Evolutionary conservation across 345 rosid species (phyloP).

Genomic region (Excoecaria cochinchinensis): DNA sequence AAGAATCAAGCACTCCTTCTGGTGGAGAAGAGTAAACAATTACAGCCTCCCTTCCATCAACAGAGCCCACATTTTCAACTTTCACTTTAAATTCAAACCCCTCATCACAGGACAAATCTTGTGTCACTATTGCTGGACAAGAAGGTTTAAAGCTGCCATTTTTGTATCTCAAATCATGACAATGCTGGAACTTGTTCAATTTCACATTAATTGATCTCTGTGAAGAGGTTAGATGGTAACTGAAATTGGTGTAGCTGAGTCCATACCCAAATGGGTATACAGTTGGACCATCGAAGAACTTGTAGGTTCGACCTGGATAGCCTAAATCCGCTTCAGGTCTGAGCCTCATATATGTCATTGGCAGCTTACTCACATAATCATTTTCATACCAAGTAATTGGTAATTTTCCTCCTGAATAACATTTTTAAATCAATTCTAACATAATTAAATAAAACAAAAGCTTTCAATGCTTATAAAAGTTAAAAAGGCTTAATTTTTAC

Average conservation of each 20-base stretch:
- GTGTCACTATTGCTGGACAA: constrained; percentile 20
- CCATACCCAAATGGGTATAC: constrained; percentile 58
- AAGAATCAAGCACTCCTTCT: constrained; percentile 1
- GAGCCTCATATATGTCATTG: no score
- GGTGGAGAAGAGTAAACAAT: constrained; percentile 23
- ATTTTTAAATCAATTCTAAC: no score
- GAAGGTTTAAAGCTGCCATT: not conserved
- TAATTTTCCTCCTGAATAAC: no score
- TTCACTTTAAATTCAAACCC: constrained; percentile 4
- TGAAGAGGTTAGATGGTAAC: not conserved
- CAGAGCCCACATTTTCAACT: constrained; percentile 3
- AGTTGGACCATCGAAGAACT: no score
- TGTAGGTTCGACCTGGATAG: no score
- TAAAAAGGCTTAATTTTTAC: no score
- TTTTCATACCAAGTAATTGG: no score
- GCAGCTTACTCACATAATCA: no score
- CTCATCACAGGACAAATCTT: not conserved
- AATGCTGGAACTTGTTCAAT: constrained; percentile 23
- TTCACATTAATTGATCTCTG: not conserved
- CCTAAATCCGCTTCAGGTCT: no score
- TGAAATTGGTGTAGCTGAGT: constrained; percentile 46
- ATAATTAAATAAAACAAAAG: no score
- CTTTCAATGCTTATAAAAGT: no score
- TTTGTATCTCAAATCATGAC: constrained; percentile 17
- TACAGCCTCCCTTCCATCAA: constrained; percentile 16